Conservation (phyloP, 2,329 filamentous ascomycete species). For the Exophiala mesophila region DNA sequence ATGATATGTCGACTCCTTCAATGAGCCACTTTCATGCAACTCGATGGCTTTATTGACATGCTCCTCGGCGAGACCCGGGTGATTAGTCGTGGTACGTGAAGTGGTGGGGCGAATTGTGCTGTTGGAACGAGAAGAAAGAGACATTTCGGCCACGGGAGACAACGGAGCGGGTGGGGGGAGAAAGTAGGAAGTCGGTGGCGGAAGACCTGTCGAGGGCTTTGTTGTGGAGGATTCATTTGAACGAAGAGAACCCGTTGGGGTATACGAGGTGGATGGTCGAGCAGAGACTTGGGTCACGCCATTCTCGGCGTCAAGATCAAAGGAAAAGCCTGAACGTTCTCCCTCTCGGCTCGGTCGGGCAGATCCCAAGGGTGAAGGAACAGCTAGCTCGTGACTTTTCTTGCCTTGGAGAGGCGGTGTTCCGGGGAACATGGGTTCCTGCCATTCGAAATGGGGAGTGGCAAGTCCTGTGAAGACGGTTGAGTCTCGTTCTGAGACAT, state of each 20-base stretch:
- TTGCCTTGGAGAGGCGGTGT: constrained; percentile 31
- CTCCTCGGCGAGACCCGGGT: constrained; percentile 58
- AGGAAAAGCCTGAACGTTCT: constrained; percentile 19
- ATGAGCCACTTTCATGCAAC: constrained; percentile 77
- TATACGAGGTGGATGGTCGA: constrained; percentile 14
- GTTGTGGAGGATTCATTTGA: constrained; percentile 12
- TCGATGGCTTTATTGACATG: constrained; percentile 87
- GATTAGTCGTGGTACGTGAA: constrained; percentile 26
- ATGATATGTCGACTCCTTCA: constrained; percentile 95
- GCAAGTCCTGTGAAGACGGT: constrained; percentile 53
- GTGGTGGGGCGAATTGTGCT: constrained; percentile 52
- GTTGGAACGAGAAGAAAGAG: constrained; percentile 58
- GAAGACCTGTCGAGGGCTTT: constrained; percentile 13
- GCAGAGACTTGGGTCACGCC: constrained; percentile 3
- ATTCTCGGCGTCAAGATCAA: constrained; percentile 19
- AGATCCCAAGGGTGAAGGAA: constrained; percentile 14
- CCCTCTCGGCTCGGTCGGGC: constrained; percentile 20
- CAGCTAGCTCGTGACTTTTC: constrained; percentile 12
- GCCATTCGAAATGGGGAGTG: constrained; percentile 58
- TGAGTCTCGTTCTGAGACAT: constrained; percentile 62
- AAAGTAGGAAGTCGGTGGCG: constrained; percentile 4
- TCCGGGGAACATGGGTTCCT: constrained; percentile 49
- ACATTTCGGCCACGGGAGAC: constrained; percentile 40
- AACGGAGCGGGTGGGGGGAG: constrained; percentile 15
- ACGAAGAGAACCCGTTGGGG: constrained; percentile 13